Evolutionary conservation across 345 rosid genomes (phyloP), one percentile per base, ranked within the genome.

Genomic region (Cochlearia excelsa): DNA sequence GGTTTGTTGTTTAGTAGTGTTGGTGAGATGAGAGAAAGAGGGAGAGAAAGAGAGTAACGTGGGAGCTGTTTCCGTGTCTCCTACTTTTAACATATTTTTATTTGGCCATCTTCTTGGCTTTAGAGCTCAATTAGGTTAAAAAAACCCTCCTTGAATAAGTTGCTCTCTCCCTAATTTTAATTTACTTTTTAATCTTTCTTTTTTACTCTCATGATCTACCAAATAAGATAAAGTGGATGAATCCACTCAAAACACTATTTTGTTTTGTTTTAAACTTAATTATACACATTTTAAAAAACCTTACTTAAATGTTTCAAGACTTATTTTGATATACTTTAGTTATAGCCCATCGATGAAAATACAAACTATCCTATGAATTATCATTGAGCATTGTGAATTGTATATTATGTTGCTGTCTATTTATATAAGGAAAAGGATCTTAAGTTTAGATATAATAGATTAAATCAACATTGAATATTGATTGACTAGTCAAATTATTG

Each of bases 31-130:
- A 26, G 63, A 28, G 61, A 58, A 44, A 55, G 53, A 53, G 16
- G 33, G 54, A 40, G 65, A 54, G 69, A 64, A 30, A 59, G 83
- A 75, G 72, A 69, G 70, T 92, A 91, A 91, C 95, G 93, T 86
- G 96, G 87, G 84, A 48, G 78, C 75, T 82, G 98, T 84, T 85
- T 77, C 85, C 72, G 77, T 84, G 95, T 86, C 95, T 81, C 85
- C 84, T 84, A 80, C 69, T 74, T 77, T 77, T 72, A 74, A 75
- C 74, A 72, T 74, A 61, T 59, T 46, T 60, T 57, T 33, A 66
- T 70, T 37, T 57, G 68, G 60, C 69, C 70, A 79, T 82, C 81
- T 71, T 63, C 88, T 87, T 78, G 90, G 86, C 90, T 87, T 74
- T 65, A 63, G 88, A 73, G 89, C 88, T 75, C 74, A 29, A 65